Evolutionary conservation across 176 grass and related monocot species (phyloP).

Genomic region (Tillandsia leiboldiana): DNA sequence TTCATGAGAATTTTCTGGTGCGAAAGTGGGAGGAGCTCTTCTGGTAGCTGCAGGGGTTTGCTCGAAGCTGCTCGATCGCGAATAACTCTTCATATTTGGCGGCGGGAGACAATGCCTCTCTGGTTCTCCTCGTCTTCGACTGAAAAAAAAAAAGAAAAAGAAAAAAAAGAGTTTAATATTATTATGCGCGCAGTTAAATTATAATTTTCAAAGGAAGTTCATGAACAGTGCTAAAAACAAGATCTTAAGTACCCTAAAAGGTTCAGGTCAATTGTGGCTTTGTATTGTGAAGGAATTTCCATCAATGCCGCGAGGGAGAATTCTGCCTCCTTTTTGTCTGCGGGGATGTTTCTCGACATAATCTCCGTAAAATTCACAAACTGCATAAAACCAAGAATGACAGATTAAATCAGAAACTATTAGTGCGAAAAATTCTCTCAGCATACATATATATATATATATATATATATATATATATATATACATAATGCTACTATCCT

Average conservation of each 20-base stretch:
- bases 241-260: conserved; percentile 61
- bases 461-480: background rate
- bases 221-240: background rate
- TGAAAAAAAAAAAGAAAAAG: conserved; percentile 36
- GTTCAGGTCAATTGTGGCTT: conserved; percentile 89
- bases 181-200: conserved; percentile 3
- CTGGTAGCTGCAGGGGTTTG: conserved; percentile 30
- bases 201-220: background rate
- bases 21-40: conserved; percentile 20
- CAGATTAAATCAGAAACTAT: background rate
- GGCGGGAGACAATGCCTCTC: conserved; percentile 58
- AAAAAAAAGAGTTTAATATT: conserved; percentile 17
- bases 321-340: conserved; percentile 79
- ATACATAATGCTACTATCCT: too few relatives aligned
- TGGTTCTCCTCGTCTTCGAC: conserved; percentile 52
- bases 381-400: conserved; percentile 19
- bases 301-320: conserved; percentile 90
- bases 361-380: conserved; percentile 99
- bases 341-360: conserved; percentile 78
- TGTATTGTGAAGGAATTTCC: conserved; percentile 93
- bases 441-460: background rate
- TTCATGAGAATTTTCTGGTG: conserved; percentile 49
- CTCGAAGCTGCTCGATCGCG: conserved; percentile 61
- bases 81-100: conserved; percentile 48
- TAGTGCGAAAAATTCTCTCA: background rate